These are phyloP conservation scores for Aegilops sharonensis DNA, from an alignment of 176 grass and related monocot genomes.

Conservation along the genomic window DNA sequence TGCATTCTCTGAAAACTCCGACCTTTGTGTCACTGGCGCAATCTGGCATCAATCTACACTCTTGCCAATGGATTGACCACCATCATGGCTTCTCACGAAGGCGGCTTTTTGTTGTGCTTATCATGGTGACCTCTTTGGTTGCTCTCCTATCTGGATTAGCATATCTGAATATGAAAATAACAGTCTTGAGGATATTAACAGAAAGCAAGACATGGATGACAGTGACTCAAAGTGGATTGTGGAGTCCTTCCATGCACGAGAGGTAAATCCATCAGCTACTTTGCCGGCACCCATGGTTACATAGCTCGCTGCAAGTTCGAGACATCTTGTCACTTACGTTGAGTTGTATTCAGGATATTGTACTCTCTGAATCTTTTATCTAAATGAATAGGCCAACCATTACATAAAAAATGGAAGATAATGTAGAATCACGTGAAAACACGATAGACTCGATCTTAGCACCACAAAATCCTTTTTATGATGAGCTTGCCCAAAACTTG, in stretches of 20 bases:
- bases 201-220: conserved; percentile 30
- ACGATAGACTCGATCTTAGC: too few species aligned
- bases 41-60: too few species aligned
- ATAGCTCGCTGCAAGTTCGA: too few species aligned
- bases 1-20: conserved; percentile 65
- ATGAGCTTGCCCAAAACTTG: too few species aligned
- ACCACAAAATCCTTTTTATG: too few species aligned
- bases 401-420: too few species aligned
- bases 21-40: conserved; percentile 54
- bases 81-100: conserved; percentile 35
- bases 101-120: conserved; percentile 34
- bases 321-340: neutral
- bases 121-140: conserved; percentile 47
- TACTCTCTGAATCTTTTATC: too few species aligned
- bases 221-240: conserved; percentile 59
- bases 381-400: too few species aligned
- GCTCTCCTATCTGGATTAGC: conserved; percentile 51
- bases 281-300: too few species aligned
- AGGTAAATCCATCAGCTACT: conserved; percentile 56
- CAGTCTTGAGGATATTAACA: conserved; percentile 55
- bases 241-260: conserved; percentile 53
- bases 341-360: too few species aligned
- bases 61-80: conserved; percentile 46
- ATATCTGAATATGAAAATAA: conserved; percentile 66
- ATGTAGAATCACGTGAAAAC: too few species aligned